phyloP scores from a whole-genome alignment of 1,284 basidiomycete species.

The Puccinia horiana region DNA sequence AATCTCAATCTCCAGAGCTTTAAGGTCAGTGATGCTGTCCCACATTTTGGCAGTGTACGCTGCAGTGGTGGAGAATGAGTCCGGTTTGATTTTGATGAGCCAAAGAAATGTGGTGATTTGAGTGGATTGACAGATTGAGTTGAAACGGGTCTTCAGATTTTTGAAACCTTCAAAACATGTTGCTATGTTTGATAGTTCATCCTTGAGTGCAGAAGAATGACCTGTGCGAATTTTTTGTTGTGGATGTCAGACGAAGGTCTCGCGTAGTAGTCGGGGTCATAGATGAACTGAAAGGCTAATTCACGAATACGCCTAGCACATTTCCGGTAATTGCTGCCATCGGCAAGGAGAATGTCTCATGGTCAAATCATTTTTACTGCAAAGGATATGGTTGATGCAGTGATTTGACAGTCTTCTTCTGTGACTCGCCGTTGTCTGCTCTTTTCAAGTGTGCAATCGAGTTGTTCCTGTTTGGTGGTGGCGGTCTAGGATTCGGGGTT shows the following conservation, averaged over 20 bases:
- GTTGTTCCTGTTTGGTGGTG: neutral
- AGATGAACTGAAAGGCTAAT: neutral
- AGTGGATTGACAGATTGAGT: neutral
- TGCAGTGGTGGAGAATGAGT: neutral
- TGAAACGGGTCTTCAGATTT: neutral
- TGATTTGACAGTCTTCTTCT: neutral
- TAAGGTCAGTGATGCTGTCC: neutral
- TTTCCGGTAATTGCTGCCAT: neutral
- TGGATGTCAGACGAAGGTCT: neutral
- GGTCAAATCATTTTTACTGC: neutral
- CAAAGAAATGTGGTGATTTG: neutral
- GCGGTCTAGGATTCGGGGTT: too few species aligned
- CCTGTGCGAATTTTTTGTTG: neutral
- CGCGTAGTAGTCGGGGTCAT: neutral
- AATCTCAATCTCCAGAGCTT: neutral
- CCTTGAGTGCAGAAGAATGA: neutral
- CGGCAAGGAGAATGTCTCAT: neutral
- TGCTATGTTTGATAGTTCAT: neutral
- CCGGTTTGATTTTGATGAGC: neutral
- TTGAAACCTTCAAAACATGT: neutral
- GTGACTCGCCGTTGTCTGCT: neutral
- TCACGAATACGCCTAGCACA: neutral
- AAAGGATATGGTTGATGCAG: neutral
- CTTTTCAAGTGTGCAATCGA: neutral
- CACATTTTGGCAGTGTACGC: neutral